These are phyloP conservation scores for Colletotrichum incanum DNA, from an alignment of 2,329 filamentous ascomycete species.

Conservation along the genomic window DNA sequence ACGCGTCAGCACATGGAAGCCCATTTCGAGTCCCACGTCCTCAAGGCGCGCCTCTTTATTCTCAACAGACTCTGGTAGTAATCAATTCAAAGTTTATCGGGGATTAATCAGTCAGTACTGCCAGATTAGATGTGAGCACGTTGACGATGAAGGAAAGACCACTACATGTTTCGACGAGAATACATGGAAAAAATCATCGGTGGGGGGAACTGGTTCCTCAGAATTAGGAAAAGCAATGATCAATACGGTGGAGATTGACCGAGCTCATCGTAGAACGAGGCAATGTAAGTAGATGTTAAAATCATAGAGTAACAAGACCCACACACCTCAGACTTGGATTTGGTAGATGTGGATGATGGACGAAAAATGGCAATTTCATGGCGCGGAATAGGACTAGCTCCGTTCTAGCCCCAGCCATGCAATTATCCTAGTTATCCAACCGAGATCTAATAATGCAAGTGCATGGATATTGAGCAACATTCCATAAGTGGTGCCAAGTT, in stretches of 20 bases:
- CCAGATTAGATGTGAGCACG: background rate
- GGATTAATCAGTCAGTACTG: background rate
- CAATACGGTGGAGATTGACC: background rate
- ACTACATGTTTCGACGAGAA: background rate
- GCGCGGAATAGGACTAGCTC: constrained; percentile 2
- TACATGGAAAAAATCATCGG: background rate
- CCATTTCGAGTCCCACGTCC: background rate
- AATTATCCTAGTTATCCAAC: background rate
- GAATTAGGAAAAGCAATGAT: background rate
- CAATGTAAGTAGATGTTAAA: background rate
- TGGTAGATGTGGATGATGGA: no score
- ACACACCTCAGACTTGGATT: background rate
- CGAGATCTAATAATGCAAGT: background rate
- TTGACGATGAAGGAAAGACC: background rate
- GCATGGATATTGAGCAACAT: constrained; percentile 14
- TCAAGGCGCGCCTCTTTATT: no score
- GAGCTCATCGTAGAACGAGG: no score
- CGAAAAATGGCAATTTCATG: background rate
- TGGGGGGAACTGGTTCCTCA: background rate
- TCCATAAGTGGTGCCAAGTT: constrained; percentile 26
- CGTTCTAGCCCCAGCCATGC: background rate
- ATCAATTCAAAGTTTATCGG: background rate
- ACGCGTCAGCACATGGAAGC: background rate
- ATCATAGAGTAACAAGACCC: no score
- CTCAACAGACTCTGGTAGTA: no score